Conservation (phyloP, 2,329 filamentous ascomycete species). For the Neopestalotiopsis sp. region DNA sequence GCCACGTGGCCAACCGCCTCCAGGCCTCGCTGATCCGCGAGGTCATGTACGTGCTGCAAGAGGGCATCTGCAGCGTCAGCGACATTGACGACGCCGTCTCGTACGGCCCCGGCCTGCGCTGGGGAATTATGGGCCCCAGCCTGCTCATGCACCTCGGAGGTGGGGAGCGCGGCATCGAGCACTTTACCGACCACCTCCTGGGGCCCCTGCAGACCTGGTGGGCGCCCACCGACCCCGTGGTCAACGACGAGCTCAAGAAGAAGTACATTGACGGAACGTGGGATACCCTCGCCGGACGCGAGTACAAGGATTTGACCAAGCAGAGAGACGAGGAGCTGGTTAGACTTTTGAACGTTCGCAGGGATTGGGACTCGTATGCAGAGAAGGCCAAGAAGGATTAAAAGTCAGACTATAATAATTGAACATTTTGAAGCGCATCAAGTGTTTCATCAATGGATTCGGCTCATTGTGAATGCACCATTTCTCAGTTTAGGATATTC, state of each 20-base stretch:
- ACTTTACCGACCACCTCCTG: conserved; percentile 27
- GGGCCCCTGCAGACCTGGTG: conserved; percentile 28
- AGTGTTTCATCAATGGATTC: too few relatives aligned
- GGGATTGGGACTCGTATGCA: conserved; percentile 24
- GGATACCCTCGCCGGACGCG: conserved; percentile 20
- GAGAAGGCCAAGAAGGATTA: conserved; percentile 6
- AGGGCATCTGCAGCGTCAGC: conserved; percentile 21
- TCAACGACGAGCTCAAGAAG: conserved; percentile 24
- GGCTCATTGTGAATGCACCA: too few relatives aligned
- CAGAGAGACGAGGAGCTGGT: conserved; percentile 28
- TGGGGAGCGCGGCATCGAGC: conserved; percentile 24
- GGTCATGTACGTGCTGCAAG: conserved; percentile 33
- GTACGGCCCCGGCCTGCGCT: conserved; percentile 25
- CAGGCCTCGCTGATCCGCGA: conserved; percentile 44
- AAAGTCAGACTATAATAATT: not conserved
- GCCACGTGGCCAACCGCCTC: conserved; percentile 50
- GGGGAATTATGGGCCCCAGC: conserved; percentile 28
- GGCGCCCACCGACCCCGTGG: conserved; percentile 24
- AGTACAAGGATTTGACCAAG: conserved; percentile 22
- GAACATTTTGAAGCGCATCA: not conserved
- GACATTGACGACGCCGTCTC: conserved; percentile 26
- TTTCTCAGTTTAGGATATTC: too few relatives aligned
- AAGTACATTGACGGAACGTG: conserved; percentile 26
- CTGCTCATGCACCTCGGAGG: conserved; percentile 26
- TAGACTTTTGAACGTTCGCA: conserved; percentile 23